Evolutionary conservation across 2,329 filamentous ascomycete species (phyloP), one percentile per base, ranked within the genome.

Genomic region (Fusarium sacchari): DNA sequence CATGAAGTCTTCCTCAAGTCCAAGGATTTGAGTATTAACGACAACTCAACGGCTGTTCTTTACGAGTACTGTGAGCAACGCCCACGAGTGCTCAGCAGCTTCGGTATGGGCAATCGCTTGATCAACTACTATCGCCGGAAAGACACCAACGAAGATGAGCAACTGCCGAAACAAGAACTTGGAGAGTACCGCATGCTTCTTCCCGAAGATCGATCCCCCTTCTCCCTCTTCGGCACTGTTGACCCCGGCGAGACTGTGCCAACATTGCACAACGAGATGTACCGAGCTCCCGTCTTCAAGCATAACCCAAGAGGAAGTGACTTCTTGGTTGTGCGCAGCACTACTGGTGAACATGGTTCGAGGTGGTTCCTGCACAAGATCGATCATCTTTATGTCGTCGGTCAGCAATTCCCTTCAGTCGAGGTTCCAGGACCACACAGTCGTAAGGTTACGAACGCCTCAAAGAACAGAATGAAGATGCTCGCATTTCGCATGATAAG

Each of bases 51-150:
- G 46, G 92, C 94, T 26, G 88, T 98, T 10, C 88, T 99, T 20
- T 92, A 98, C 39, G 96, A 99, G 82, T 99, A 99, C 81, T 97
- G 94, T 14, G 96, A 99, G 82, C 95, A 98, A 78, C 92, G 94
- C 71, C 96, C 96, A 1, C 93, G 92, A 15, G 94, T 97, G 67
- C 86, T 99, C 70, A 98, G 96, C 47, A 98, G 97, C 80, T 97
- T 98, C 78, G 96, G 96, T 74, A 99, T 99, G 96, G 95, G 95
- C 59, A 97, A 93, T 81, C 93, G 95, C 60, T 89, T 99, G 66
- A 94, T 98, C 85, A 98, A 99, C 82, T 99, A 98, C 82, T 98
- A 98, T 80, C 93, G 95, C 67, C 94, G 94, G 78, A 93, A 94
- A 79, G 89, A 89, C 44, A 86, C 88, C 46, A 88, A 88, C 39